Evolutionary conservation across 345 rosid species (phyloP), one percentile per base, ranked within the genome.

Genomic region (Salix arbutifolia): DNA sequence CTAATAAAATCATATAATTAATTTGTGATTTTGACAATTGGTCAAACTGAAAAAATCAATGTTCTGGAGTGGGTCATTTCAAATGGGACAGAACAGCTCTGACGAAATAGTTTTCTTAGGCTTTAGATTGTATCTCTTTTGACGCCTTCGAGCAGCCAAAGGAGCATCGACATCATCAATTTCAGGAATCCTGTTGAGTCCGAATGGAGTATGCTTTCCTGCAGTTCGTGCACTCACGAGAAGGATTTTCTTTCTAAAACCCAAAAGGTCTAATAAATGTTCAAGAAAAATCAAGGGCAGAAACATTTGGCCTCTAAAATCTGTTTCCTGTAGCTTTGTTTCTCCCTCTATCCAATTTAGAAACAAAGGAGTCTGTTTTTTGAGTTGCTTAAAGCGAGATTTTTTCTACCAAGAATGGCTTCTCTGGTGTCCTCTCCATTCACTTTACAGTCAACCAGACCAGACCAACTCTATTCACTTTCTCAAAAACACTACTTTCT

Each of bases 191-290:
- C 86, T 88, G 58, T 93, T 96, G 85, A 96, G 92, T 85, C 89
- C 86, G 81, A 92, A 96, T 28, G 99, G 98, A 44, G 89, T 90
- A 13, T 93, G 95, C 91, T 93, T 96, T 73, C 90, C 98, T 79
- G 97, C 96, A 52, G 99, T 92, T 25, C 96, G 95, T 92, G 81
- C 89, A 81, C 83, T 96, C 99, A 4, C 98, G 89, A 69, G 98
- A 90, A 76, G 95, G 92, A 79, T 93, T 90, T 81, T 96, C 99
- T 85, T 89, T 87, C 99, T 96, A 90, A 73, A 81, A 87, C 73
- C 52, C 38, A 73, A 37, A 64, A 18, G 6, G 67, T 77, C 73
- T 2, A 52, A 62, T 53, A 23, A 26, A 70, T 31, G 38, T 73
- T 75, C 42, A 11, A 65, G 21, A 25, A 72, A 42, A 35, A 56